Percentiles rank a stretch among this genome's conserved stretches.
phyloP scores from a whole-genome alignment of 192 early-diverging fungal species.

The Entomortierella chlamydospora region DNA sequence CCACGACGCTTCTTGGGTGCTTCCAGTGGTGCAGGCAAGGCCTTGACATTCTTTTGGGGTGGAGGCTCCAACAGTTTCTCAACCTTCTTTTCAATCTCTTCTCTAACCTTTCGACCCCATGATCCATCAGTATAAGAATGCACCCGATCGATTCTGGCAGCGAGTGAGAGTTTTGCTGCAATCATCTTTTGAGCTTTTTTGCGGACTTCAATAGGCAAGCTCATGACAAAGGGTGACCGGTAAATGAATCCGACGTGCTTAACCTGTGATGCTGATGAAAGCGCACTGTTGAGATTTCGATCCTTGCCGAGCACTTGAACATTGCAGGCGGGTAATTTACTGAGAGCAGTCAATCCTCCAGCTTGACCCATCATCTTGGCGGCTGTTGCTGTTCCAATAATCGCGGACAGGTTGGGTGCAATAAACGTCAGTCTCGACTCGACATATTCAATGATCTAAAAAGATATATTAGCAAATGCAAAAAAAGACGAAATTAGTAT shows the following conservation, averaged over 20 bases:
- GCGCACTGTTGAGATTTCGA: slow-evolving; percentile 61
- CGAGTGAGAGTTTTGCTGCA: slow-evolving; percentile 85
- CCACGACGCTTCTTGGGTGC: slow-evolving; percentile 90
- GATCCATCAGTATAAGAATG: slow-evolving; percentile 79
- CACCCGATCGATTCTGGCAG: slow-evolving; percentile 87
- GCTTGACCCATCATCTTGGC: slow-evolving; percentile 92
- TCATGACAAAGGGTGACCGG: slow-evolving; percentile 76
- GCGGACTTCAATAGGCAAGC: slow-evolving; percentile 78
- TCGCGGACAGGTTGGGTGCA: slow-evolving; percentile 91
- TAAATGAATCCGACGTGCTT: slow-evolving; percentile 87
- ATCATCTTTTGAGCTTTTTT: slow-evolving; percentile 84
- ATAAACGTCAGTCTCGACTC: slow-evolving; percentile 92
- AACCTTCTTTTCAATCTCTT: slow-evolving; percentile 89
- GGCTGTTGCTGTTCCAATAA: slow-evolving; percentile 87
- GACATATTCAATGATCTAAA: slow-evolving; percentile 87
- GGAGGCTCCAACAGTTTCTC: slow-evolving; percentile 89
- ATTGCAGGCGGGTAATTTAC: slow-evolving; percentile 93
- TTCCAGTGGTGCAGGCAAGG: slow-evolving; percentile 93
- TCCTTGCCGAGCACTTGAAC: slow-evolving; percentile 69
- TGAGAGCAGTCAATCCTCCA: slow-evolving; percentile 87
- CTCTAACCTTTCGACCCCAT: slow-evolving; percentile 74
- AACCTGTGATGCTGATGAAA: slow-evolving; percentile 72
- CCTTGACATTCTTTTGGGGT: slow-evolving; percentile 86
- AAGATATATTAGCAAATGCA: not conserved
- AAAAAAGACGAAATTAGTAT: not conserved